Evolutionary conservation across 805 yeast species (phyloP), one percentile per base, ranked within the genome.

Genomic region (Wickerhamiella shivajii): DNA sequence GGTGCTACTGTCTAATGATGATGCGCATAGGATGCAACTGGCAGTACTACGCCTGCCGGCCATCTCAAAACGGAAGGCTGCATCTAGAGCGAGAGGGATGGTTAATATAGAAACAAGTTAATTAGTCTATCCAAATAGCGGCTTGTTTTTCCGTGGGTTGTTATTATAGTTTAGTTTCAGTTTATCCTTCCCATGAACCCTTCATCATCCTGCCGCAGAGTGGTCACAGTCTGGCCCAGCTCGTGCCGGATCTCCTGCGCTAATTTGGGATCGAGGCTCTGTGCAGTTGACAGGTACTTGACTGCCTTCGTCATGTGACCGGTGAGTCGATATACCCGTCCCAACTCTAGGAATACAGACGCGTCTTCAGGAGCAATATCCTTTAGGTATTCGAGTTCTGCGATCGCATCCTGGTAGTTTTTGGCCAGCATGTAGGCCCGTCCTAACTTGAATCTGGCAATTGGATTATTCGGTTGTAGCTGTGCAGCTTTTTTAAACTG

Each of bases 361-460:
- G 95, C 93, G 52, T 87, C 97, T 52, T 87, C 93, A 0, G 98
- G 96, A 0, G 93, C 94, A 35, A 81, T 56, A 18, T 70, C 67
- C 42, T 69, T 71, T 34, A 90, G 65, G 29, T 65, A 63, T 47
- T 79, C 84, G 50, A 90, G 78, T 50, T 74, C 79, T 24, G 63
- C 65, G 38, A 84, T 58, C 0, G 97, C 92, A 33, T 67, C 71
- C 17, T 69, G 69, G 50, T 71, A 83, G 39, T 71, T 67, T 39
- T 75, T 77, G 67, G 80, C 62, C 3, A 77, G 59, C 42, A 79
- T 74, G 31, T 84, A 59, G 13, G 79, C 59, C 46, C 87, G 90
- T 0, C 94, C 95, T 54, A 77, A 78, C 48, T 84, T 83, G 61
- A 80, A 90, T 21, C 83, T 61, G 4, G 96, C 87, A 39, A 87